phyloP scores from a whole-genome alignment of 2,329 filamentous ascomycete species.

The Cladosporium sp. region DNA sequence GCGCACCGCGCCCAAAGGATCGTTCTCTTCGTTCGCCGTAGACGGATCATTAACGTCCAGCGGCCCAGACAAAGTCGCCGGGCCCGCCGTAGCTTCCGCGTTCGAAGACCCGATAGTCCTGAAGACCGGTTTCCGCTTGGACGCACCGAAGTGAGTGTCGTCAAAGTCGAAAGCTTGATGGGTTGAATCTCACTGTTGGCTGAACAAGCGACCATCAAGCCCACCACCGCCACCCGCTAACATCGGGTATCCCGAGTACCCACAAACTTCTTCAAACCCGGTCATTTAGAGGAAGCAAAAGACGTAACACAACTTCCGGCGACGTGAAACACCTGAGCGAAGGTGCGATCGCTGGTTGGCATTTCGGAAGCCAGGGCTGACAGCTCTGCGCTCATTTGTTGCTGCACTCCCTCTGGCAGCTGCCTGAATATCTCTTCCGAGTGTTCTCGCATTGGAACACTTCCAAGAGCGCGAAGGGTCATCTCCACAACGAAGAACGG shows the following conservation, averaged over 20 bases:
- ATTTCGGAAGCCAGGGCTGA: conserved; percentile 23
- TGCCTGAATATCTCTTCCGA: not conserved
- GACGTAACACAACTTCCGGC: too few species aligned
- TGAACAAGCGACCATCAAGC: too few species aligned
- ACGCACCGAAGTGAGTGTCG: not conserved
- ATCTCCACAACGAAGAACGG: not conserved
- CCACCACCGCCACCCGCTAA: not conserved
- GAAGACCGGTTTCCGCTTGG: conserved; percentile 35
- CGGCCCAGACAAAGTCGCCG: conserved; percentile 9
- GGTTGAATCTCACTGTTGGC: conserved; percentile 42
- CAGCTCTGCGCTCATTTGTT: not conserved
- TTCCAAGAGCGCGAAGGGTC: conserved; percentile 6
- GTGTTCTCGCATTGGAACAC: not conserved
- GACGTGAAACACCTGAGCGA: too few species aligned
- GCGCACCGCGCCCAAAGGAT: conserved; percentile 10
- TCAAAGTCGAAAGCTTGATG: conserved; percentile 4
- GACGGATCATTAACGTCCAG: conserved; percentile 17
- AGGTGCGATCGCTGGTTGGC: conserved; percentile 34
- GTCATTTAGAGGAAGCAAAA: too few species aligned
- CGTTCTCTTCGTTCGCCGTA: conserved; percentile 16
- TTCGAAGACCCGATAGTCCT: conserved; percentile 20
- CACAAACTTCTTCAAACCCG: too few species aligned
- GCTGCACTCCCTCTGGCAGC: not conserved
- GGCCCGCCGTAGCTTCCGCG: not conserved
- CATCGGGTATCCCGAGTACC: conserved; percentile 26